Evolutionary conservation across 306 rosid species (phyloP), one percentile per base, ranked within the genome.

Genomic region (Oemleria cerasiformis): DNA sequence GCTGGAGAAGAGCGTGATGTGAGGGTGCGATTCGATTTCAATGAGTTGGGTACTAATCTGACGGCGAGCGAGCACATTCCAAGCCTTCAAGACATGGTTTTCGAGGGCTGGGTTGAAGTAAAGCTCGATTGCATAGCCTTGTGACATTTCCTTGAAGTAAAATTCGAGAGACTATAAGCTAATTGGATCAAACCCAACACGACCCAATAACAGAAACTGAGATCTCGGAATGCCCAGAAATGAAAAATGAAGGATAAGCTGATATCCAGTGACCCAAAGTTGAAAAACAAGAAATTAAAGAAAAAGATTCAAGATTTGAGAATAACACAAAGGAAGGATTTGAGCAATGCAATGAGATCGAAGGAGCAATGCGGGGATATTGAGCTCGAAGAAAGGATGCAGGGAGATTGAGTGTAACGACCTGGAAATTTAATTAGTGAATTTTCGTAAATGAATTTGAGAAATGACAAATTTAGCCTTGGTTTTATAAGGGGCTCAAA

Each of bases 101-200:
- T 95, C 99, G 17, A 91, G 86, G 0, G 97, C 97, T 0, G 97
- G 99, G 65, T 95, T 97, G 77, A 91, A 82, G 85, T 91, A 91
- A 9, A 95, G 93, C 85, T 95, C 99, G 71, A 95, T 86, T 7
- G 97, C 91, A 65, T 85, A 91, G 30, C 97, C 96, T 72, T 85
- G 78, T 60, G 96, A 84, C 97, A 88, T 90, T 82, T 86, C 79
- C 68, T 44, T 8, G 54, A 75, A 73, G 49, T 41, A 45, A 63
- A 57, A 56, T 41, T 45, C 67, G 75, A 11, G 30, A 1, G 14
- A 34, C 51, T 51, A 39, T 5, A 43, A 71, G 50, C 21, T 60
- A 75, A 69, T 55, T 43, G 10, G 60, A 45, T 50, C 59, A 36
- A 72, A 59, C 53, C 40, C 44, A 67, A 67, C 63, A 55, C 13